Evolutionary conservation across 75 land plant species (phyloP).

Genomic region (Picea glauca): DNA sequence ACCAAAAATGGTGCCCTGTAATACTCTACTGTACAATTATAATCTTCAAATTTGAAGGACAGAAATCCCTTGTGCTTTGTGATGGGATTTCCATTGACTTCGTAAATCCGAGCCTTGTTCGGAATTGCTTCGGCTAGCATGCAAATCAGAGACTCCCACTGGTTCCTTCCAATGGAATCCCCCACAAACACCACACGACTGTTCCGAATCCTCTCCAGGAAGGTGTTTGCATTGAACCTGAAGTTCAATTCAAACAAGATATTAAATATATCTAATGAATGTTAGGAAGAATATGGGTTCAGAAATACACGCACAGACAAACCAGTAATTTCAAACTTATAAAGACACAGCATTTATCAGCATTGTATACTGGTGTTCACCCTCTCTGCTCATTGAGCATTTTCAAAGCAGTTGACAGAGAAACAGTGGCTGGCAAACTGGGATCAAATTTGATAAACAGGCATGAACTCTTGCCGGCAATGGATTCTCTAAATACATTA

Average conservation of each 20-base stretch:
- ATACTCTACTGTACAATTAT: constrained; percentile 79
- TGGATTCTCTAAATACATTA: too few species aligned
- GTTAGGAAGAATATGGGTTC: background rate
- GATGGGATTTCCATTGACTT: constrained; percentile 65
- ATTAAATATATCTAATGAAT: background rate
- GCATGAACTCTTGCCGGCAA: too few species aligned
- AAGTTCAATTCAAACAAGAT: background rate
- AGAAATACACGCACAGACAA: background rate
- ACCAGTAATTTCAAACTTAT: background rate
- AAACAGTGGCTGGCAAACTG: background rate
- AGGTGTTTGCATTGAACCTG: constrained; percentile 69
- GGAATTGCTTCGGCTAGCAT: constrained; percentile 64
- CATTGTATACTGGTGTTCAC: too few species aligned
- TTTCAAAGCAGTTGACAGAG: background rate
- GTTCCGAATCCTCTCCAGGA: constrained; percentile 56
- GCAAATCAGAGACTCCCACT: constrained; percentile 94
- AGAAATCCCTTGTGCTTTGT: constrained; percentile 84
- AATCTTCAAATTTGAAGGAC: constrained; percentile 50
- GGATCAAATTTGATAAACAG: background rate
- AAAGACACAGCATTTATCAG: background rate
- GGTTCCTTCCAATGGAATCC: constrained; percentile 88
- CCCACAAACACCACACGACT: constrained; percentile 71
- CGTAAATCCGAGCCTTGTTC: constrained; percentile 58
- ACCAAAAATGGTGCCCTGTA: constrained; percentile 78
- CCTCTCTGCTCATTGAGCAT: background rate